Evolutionary conservation across 768 basidiomycete genomes (phyloP).

Genomic region (Hypholoma fasciculare): DNA sequence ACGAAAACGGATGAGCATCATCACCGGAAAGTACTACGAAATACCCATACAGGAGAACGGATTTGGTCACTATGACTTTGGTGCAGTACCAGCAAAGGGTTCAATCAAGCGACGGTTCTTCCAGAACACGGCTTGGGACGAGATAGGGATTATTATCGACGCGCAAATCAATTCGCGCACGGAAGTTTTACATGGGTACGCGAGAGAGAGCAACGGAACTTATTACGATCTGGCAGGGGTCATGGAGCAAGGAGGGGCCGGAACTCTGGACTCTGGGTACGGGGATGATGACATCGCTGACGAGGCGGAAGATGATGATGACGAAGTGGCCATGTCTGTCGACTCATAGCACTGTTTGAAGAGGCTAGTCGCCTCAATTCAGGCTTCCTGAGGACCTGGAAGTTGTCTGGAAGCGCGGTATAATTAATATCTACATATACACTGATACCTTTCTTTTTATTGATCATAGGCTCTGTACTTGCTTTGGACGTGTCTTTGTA

Average conservation of each 20-base stretch:
- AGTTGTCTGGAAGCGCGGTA: background rate
- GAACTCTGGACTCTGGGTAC: background rate
- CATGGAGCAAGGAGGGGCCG: conserved; percentile 19
- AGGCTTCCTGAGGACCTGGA: background rate
- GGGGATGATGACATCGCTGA: conserved; percentile 14
- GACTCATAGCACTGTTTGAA: conserved; percentile 5
- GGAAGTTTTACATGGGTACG: conserved; percentile 15
- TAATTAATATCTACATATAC: background rate
- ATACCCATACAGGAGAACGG: conserved; percentile 46
- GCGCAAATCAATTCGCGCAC: conserved; percentile 17
- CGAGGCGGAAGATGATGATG: conserved; percentile 15
- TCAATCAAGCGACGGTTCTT: conserved; percentile 57
- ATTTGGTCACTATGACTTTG: conserved; percentile 39
- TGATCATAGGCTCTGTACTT: background rate
- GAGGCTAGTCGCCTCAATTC: background rate
- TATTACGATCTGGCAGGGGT: conserved; percentile 16
- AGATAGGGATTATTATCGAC: conserved; percentile 14
- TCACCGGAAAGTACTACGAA: conserved; percentile 61
- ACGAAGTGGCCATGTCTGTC: conserved; percentile 17
- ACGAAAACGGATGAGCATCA: conserved; percentile 67
- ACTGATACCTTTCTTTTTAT: too few relatives aligned
- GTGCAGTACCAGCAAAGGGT: conserved; percentile 24
- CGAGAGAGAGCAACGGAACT: background rate
- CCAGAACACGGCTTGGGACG: conserved; percentile 43
- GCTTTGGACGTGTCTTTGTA: background rate